A percentile compares a stretch with the other conserved stretches of the same genome.
These are phyloP conservation scores for Suhomyces faveliae DNA, from an alignment of 805 yeast genomes.

Conservation along the genomic window DNA sequence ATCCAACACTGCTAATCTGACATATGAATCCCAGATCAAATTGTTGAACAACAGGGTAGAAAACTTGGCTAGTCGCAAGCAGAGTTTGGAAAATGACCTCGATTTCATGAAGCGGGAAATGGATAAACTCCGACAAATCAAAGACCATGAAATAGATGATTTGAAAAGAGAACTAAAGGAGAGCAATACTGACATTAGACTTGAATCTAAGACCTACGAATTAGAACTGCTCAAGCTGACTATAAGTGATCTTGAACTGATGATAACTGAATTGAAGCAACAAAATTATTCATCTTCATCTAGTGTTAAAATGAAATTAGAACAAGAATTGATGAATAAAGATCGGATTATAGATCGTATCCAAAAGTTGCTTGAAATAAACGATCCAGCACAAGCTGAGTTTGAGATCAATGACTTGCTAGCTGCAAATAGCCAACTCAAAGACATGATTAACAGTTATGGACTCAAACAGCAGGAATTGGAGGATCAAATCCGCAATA, in stretches of 20 bases:
- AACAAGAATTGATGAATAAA: conserved; percentile 2
- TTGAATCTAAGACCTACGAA: neutral
- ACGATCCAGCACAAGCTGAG: conserved; percentile 5
- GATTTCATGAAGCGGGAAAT: conserved; percentile 18
- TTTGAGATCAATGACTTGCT: conserved; percentile 11
- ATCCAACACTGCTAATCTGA: conserved; percentile 12
- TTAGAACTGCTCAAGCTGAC: conserved; percentile 2
- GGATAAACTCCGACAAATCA: conserved; percentile 11
- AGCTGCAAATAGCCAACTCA: conserved; percentile 12
- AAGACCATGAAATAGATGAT: conserved; percentile 5
- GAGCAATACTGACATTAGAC: neutral
- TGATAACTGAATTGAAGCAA: conserved; percentile 5
- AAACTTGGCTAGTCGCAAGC: conserved; percentile 16
- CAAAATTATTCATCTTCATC: conserved; percentile 3
- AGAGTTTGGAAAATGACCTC: conserved; percentile 14
- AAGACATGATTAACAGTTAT: conserved; percentile 8
- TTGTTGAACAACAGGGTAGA: conserved; percentile 19
- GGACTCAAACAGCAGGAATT: conserved; percentile 4
- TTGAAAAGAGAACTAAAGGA: neutral
- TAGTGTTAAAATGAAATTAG: conserved; percentile 3
- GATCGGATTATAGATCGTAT: conserved; percentile 5
- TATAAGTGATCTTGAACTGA: conserved; percentile 3
- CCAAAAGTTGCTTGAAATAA: conserved; percentile 7
- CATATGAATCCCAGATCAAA: conserved; percentile 26
- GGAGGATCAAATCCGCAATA: neutral